Conservation (phyloP, 495 filamentous ascomycete genomes). For the Xylaria bambusicola region DNA sequence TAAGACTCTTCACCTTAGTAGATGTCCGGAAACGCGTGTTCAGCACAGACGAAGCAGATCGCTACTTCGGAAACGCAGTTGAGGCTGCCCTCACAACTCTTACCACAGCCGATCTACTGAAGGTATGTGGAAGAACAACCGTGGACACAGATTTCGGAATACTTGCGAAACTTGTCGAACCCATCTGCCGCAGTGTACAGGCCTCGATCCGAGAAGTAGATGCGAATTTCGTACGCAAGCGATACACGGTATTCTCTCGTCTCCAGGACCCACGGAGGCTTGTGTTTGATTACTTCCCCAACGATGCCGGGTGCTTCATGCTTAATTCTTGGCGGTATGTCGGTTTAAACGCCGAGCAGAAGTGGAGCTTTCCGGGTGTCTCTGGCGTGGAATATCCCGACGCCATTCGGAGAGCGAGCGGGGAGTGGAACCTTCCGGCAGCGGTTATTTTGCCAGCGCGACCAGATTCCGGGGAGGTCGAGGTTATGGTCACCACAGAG, state of each 20-base stretch:
- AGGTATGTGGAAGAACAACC: neutral
- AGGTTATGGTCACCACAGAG: too few relatives aligned
- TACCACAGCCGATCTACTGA: neutral
- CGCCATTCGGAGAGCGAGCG: neutral
- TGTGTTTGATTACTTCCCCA: neutral
- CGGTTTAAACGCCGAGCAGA: constrained; percentile 3
- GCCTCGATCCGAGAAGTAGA: neutral
- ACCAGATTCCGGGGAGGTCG: too few relatives aligned
- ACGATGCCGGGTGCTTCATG: neutral
- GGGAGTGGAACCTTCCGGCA: constrained; percentile 6
- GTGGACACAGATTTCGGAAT: neutral
- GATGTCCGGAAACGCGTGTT: constrained; percentile 1
- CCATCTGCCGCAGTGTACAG: neutral
- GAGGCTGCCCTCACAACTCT: neutral
- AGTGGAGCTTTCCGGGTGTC: neutral
- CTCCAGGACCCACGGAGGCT: neutral
- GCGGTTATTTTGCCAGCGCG: constrained; percentile 1
- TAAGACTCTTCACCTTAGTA: constrained; percentile 1
- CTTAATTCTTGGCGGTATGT: constrained; percentile 8
- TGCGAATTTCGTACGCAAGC: neutral
- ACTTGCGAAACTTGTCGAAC: neutral
- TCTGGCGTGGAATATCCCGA: neutral
- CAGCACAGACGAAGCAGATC: neutral
- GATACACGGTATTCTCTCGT: neutral
- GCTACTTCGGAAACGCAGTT: neutral